Conservation (phyloP, 305 asterid genomes). For the Fraxinus dipetala region DNA sequence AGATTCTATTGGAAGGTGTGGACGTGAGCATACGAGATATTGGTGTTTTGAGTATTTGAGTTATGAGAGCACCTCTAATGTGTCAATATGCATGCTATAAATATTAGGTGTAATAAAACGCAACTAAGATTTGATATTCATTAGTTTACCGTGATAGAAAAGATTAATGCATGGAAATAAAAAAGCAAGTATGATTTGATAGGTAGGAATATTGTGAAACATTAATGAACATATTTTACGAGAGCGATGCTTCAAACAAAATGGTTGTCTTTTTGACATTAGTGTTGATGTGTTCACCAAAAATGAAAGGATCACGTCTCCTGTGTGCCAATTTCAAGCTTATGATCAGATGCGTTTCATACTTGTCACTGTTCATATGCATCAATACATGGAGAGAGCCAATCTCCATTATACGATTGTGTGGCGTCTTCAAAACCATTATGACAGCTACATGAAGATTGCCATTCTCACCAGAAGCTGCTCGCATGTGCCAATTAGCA, state of each 20-base stretch:
- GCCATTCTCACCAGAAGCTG: background rate
- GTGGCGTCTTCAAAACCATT: background rate
- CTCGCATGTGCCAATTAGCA: background rate
- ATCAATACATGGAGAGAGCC: background rate
- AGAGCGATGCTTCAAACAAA: background rate
- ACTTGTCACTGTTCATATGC: background rate
- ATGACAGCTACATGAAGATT: background rate
- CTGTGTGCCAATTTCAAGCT: background rate
- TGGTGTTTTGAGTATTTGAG: background rate
- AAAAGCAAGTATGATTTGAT: background rate
- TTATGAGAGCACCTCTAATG: background rate
- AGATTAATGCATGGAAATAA: background rate
- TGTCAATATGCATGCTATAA: background rate
- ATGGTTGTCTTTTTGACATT: background rate
- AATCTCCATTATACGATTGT: background rate
- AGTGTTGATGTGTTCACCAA: background rate
- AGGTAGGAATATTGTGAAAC: background rate
- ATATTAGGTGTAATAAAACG: background rate
- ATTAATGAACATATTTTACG: background rate
- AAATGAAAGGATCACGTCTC: background rate
- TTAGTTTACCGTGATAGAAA: background rate
- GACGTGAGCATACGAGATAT: background rate
- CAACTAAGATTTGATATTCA: background rate
- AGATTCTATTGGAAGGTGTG: background rate
- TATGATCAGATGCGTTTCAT: background rate